Evolutionary conservation across 192 early-diverging fungal genomes (phyloP).

Genomic region (Chytriomyces sp.): DNA sequence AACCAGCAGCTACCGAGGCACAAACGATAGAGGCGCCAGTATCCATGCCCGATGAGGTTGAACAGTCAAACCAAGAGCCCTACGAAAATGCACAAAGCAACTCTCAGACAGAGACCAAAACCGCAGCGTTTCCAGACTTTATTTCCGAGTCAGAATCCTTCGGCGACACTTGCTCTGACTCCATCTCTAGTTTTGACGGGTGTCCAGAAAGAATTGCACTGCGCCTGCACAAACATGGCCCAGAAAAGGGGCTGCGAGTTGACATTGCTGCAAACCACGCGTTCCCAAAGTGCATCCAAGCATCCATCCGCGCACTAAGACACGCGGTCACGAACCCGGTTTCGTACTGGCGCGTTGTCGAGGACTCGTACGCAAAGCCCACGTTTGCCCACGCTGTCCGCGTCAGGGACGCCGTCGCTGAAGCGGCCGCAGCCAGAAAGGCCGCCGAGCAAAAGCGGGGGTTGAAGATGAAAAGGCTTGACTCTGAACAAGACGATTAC

Average conservation of each 20-base stretch:
- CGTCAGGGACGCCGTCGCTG: conserved; percentile 3
- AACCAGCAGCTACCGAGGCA: background rate
- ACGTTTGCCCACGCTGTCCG: conserved; percentile 39
- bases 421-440: conserved; percentile 1
- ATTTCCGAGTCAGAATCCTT: conserved; percentile 3
- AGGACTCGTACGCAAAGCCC: conserved; percentile 43
- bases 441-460: background rate
- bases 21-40: too few relatives aligned
- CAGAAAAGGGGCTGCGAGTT: background rate
- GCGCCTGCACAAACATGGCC: conserved; percentile 7
- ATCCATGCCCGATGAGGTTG: too few relatives aligned
- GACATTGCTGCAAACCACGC: background rate
- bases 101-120: conserved; percentile 1
- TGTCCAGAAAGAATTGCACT: conserved; percentile 8
- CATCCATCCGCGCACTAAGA: conserved; percentile 51
- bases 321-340: conserved; percentile 51
- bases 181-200: background rate
- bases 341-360: conserved; percentile 48
- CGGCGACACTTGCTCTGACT: background rate
- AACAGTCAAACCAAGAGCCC: background rate
- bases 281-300: conserved; percentile 47
- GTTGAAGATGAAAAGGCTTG: conserved; percentile 6
- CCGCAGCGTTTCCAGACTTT: background rate
- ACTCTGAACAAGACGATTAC: background rate
- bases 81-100: background rate